A percentile compares a stretch with the other conserved stretches of the same genome.
Evolutionary conservation across 352 stramenopile genomes (phyloP).

Genomic region (Phytophthora ramorum): DNA sequence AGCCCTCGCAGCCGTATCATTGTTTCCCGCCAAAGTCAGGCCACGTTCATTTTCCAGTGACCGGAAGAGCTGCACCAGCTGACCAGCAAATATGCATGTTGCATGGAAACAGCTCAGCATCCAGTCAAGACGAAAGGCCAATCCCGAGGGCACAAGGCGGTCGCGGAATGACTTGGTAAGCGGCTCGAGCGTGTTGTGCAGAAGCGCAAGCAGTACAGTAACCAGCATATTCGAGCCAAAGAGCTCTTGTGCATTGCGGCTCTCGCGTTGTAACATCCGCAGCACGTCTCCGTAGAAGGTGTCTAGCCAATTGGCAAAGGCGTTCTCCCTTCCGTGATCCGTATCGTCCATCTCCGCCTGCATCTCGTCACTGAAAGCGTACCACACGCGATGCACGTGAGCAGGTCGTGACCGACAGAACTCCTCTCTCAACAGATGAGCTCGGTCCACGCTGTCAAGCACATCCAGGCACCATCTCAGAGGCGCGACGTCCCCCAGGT

Average conservation of each 20-base stretch:
- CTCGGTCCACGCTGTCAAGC: conserved; percentile 54
- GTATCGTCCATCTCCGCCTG: conserved; percentile 18
- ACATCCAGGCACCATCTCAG: conserved; percentile 62
- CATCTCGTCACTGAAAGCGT: conserved; percentile 41
- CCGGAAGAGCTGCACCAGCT: conserved; percentile 54
- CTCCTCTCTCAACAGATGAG: conserved; percentile 50
- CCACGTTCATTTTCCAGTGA: conserved; percentile 39
- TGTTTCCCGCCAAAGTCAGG: conserved; percentile 12
- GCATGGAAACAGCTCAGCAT: conserved; percentile 54
- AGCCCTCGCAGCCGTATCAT: conserved; percentile 10
- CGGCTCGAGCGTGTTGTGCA: conserved; percentile 57
- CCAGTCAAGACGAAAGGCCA: conserved; percentile 35
- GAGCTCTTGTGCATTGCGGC: conserved; percentile 45
- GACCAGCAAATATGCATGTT: conserved; percentile 51
- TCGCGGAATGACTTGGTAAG: conserved; percentile 63
- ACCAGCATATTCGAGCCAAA: conserved; percentile 44
- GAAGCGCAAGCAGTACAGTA: conserved; percentile 48
- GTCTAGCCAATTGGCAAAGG: conserved; percentile 56
- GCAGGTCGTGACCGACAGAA: conserved; percentile 57
- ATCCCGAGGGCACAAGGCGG: conserved; percentile 42
- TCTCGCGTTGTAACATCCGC: conserved; percentile 66
- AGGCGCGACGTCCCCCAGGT: conserved; percentile 45
- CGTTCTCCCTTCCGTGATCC: conserved; percentile 9
- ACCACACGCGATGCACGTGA: conserved; percentile 66
- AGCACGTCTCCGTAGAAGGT: conserved; percentile 65